Evolutionary conservation across 2,329 filamentous ascomycete species (phyloP).

Genomic region (Fusarium sp.): DNA sequence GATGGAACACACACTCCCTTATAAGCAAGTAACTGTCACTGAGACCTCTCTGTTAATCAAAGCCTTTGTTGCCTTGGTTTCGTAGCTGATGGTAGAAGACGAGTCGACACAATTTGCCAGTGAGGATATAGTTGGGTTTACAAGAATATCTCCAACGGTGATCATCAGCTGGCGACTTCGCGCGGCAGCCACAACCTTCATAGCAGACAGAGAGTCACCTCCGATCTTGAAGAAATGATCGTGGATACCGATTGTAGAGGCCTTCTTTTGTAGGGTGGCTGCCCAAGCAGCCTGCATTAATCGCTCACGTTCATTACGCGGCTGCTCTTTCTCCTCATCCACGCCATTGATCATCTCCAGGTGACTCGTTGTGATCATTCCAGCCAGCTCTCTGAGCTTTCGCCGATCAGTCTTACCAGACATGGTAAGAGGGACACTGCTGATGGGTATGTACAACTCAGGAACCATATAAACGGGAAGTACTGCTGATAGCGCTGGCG

Average conservation of each 20-base stretch:
- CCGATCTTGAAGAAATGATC: conserved; percentile 1
- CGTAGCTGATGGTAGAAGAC: background rate
- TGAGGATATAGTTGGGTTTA: background rate
- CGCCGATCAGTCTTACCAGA: conserved; percentile 1
- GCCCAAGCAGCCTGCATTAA: background rate
- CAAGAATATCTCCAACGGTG: background rate
- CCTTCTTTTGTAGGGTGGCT: background rate
- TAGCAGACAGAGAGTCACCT: background rate
- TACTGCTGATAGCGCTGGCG: background rate
- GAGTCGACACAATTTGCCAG: background rate
- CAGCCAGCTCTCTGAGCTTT: background rate
- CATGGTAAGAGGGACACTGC: background rate
- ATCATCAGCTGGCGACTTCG: background rate
- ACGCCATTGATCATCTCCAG: background rate
- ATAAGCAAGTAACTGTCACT: conserved; percentile 1
- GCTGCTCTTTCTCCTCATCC: background rate
- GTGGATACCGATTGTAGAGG: background rate
- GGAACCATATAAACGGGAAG: conserved; percentile 10
- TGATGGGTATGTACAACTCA: background rate
- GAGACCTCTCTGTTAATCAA: background rate
- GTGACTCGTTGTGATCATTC: background rate
- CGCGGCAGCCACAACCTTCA: background rate
- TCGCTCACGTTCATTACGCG: background rate
- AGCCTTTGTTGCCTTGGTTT: background rate
- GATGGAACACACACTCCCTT: background rate